Evolutionary conservation across 2,329 filamentous ascomycete genomes (phyloP).

Genomic region (Venturia pyrina): DNA sequence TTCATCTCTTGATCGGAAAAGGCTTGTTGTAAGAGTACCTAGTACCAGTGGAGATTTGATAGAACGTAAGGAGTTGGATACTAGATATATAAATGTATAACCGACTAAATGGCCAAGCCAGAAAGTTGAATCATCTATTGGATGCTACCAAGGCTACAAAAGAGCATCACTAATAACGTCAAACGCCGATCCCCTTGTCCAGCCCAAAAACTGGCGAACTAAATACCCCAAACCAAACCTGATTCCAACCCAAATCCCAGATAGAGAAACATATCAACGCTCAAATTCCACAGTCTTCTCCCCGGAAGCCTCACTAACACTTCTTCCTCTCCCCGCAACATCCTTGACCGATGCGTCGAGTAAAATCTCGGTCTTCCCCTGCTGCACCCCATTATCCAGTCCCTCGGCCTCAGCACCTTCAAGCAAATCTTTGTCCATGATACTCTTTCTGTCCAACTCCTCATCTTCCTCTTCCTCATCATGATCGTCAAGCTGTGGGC

Average conservation of each 20-base stretch:
- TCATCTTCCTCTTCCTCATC: conserved; percentile 62
- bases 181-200: too few species aligned
- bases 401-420: conserved; percentile 40
- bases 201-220: too few species aligned
- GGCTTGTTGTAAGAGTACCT: too few species aligned
- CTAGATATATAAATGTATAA: too few species aligned
- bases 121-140: too few species aligned
- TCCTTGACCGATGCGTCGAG: neutral
- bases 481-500: conserved; percentile 37
- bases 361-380: neutral
- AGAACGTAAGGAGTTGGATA: too few species aligned
- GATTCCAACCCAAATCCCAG: neutral
- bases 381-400: conserved; percentile 18
- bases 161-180: too few species aligned
- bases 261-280: neutral
- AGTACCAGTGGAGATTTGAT: too few species aligned
- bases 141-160: too few species aligned
- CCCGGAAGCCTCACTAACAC: neutral
- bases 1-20: too few species aligned
- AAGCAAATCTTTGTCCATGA: conserved; percentile 33
- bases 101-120: too few species aligned
- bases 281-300: conserved; percentile 10
- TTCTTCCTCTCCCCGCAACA: neutral
- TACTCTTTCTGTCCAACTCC: conserved; percentile 20
- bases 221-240: too few species aligned